Percentiles rank a stretch among this genome's conserved stretches.
Conservation (phyloP, 345 rosid genomes). For the Eucalyptus grandis region DNA sequence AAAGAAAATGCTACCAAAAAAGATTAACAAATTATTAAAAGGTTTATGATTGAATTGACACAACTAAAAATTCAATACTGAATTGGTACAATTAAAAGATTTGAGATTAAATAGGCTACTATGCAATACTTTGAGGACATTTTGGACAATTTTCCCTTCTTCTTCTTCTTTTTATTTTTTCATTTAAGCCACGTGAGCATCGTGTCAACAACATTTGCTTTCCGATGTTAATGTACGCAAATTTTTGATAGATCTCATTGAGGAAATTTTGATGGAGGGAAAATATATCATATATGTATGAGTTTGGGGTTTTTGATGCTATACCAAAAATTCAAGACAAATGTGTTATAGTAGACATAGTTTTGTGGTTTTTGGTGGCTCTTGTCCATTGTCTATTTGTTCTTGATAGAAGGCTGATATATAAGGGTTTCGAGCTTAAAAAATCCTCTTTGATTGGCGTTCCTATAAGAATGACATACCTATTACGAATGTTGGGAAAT, state of each 20-base stretch:
- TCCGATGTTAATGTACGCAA: fast-evolving
- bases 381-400: background rate
- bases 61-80: fast-evolving
- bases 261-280: background rate
- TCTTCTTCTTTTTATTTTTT: background rate
- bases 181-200: background rate
- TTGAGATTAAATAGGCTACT: no score
- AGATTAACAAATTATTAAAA: no score
- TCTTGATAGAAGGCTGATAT: background rate
- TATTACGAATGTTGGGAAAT: background rate
- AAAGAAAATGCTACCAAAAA: no score
- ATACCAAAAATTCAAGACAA: background rate
- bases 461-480: background rate
- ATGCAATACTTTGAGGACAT: background rate
- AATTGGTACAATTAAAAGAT: fast-evolving
- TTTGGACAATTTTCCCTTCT: no score
- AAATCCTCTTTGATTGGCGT: background rate
- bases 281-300: background rate
- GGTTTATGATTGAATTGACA: background rate
- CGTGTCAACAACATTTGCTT: background rate
- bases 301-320: background rate
- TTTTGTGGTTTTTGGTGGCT: background rate
- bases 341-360: background rate
- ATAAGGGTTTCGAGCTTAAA: background rate
- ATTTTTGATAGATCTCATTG: background rate